Evolutionary conservation across 805 yeast genomes (phyloP), one percentile per base, ranked within the genome.

Genomic region (Zygoascus tannicola): DNA sequence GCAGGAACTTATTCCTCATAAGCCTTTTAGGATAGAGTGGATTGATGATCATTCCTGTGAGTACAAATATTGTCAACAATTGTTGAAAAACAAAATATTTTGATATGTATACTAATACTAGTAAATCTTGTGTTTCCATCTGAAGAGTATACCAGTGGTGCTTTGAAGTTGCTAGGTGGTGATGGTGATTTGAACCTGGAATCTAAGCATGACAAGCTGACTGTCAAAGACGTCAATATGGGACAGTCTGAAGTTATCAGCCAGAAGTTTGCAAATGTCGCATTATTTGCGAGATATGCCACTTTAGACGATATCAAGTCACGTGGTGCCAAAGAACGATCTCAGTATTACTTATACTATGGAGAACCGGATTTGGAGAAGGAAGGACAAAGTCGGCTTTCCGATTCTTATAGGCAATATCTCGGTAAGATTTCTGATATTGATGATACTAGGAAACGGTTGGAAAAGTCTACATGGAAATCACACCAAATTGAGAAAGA

Each of bases 341-440:
- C 85, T 18, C 60, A 83, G 33, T 81, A 80, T 60, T 81, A 81
- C 62, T 64, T 79, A 45, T 56, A 78, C 15, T 80, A 81, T 51
- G 90, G 90, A 3, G 87, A 79, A 56, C 90, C 76, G 12, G 47
- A 54, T 22, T 47, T 45, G 22, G 56, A 40, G 40, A 49, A 58
- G 43, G 51, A 58, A 19, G 40, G 22, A 14, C 21, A 47, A 35
- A 42, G 40, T 20, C 37, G 44, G 32, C 36, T 44, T 32, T 44
- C 51, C 19, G 41, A 48, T 33, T 7, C 30, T 48, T 48, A 14
- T 35, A 14, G 35, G 39, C 36, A 46, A 35, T 30, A 28, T 32
- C 20, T 37, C 10, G 32, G 23, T 4, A 22, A 23, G n/a, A 37
- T 37, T 32, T 16, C 37, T 18, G n/a, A 32, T 44, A 53, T 49